phyloP scores from a whole-genome alignment of 1,284 basidiomycete species.

The Sporisorium graminicola region DNA sequence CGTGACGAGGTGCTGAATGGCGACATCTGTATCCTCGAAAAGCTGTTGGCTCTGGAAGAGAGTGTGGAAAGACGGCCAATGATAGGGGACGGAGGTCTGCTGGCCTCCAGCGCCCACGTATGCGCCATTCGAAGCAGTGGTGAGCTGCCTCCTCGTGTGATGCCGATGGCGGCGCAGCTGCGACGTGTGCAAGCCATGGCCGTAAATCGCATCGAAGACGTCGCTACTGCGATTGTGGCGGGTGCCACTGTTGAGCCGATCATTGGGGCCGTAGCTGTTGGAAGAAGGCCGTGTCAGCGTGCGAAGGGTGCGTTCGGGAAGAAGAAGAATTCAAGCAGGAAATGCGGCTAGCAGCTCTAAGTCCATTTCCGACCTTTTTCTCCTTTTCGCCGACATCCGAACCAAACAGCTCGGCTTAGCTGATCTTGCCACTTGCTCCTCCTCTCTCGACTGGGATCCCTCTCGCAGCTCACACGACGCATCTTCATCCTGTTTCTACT shows the following conservation, averaged over 20 bases:
- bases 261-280: constrained; percentile 8
- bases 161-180: not conserved
- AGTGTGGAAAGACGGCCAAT: not conserved
- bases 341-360: not conserved
- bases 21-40: constrained; percentile 15
- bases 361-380: not conserved
- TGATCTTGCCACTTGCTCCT: not conserved
- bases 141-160: constrained; percentile 12
- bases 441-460: not conserved
- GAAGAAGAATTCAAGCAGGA: no score
- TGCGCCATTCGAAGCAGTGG: constrained; percentile 42
- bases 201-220: constrained; percentile 20
- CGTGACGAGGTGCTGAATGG: constrained; percentile 24
- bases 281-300: not conserved
- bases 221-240: constrained; percentile 4
- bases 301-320: not conserved
- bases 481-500: not conserved
- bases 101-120: constrained; percentile 38
- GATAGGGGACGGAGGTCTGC: not conserved
- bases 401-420: not conserved
- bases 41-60: not conserved
- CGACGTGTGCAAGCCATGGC: constrained; percentile 14
- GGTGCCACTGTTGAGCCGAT: constrained; percentile 3
- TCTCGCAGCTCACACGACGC: not conserved
- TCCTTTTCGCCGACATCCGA: not conserved